Conservation (phyloP, 139 green algal species). For the Tetraselmis striata region DNA sequence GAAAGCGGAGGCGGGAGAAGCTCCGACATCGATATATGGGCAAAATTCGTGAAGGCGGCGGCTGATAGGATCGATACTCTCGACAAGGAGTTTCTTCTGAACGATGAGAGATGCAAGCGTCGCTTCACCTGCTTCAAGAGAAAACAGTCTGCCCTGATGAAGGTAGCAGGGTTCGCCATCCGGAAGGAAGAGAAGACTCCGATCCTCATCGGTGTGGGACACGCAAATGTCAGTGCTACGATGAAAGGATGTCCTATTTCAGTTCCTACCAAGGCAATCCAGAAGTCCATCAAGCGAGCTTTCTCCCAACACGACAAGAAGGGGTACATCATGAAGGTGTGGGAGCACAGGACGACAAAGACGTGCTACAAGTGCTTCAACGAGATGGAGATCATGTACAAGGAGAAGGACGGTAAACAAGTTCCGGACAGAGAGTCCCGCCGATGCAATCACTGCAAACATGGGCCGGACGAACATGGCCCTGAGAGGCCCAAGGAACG, state of each 20-base stretch:
- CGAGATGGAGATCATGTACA: not conserved
- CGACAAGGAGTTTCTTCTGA: not conserved
- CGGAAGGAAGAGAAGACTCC: not conserved
- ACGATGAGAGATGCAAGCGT: not conserved
- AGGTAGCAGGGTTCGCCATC: not conserved
- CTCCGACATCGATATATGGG: not conserved
- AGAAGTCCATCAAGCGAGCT: not conserved
- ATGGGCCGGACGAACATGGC: not conserved
- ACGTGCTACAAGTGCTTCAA: not conserved
- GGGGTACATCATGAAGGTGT: not conserved
- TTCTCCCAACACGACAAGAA: not conserved
- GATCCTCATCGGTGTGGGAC: not conserved
- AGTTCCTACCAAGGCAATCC: not conserved
- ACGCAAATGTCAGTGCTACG: not conserved
- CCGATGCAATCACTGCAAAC: not conserved
- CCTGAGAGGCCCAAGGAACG: not conserved
- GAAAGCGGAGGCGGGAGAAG: not conserved
- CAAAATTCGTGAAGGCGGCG: not conserved
- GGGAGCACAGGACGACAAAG: not conserved
- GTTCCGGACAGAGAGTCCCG: not conserved
- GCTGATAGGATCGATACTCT: not conserved
- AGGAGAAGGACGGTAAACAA: not conserved
- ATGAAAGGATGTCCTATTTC: not conserved
- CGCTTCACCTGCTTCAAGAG: not conserved
- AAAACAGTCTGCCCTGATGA: not conserved